Base-by-base conservation (phyloP, 176 grass and related monocot genomes). In the Eleusine coracana region DNA sequence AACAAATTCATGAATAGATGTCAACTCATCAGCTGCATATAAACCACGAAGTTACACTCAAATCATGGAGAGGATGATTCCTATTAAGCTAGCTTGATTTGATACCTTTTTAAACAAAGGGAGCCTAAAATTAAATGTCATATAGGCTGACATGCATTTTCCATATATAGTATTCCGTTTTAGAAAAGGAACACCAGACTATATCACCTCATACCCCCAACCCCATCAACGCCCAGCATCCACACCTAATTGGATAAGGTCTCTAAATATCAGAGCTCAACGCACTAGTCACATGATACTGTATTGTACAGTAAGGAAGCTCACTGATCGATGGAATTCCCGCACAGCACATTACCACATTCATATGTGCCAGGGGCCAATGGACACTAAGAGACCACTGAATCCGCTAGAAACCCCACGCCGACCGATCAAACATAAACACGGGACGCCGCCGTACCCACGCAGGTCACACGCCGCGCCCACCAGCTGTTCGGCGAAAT, bases 401-500 rank as follows among this genome's bases (percentile, higher is more conserved):
- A 29, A 66, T 18, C 84, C 12, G 18, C 28, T 50, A 65, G 10
- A 17, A 9, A 13, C 15, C 18, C 2, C 18, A 77, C 42, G 40
- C 28, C 28, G 50, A 74, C n/a, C 6, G 68, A 54, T 64, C 28
- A 72, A 55, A 66, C 55, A 46, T 3, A 25, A 11, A 69, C 66
- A 8, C 62, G 15, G 42, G n/a, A 63, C 13, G 3, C 20, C 34
- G 15, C 46, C 8, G 4, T 41, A 76, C 6, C 55, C 68, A 76
- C 6, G 64, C 68, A 67, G 10, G 13, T 18, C 59, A 31, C 21
- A 20, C 40, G 10, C 67, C 8, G 20, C 60, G 34, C 71, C 39
- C 84, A 51, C 80, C 3, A 84, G 14, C 42, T 81, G 44, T 79
- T 86, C 14, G 74, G 48, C 18, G 56, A 25, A 68, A 90, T 89